Evolutionary conservation across 805 yeast genomes (phyloP), one percentile per base, ranked within the genome.

Genomic region (Grigorovia yakushimaensis): DNA sequence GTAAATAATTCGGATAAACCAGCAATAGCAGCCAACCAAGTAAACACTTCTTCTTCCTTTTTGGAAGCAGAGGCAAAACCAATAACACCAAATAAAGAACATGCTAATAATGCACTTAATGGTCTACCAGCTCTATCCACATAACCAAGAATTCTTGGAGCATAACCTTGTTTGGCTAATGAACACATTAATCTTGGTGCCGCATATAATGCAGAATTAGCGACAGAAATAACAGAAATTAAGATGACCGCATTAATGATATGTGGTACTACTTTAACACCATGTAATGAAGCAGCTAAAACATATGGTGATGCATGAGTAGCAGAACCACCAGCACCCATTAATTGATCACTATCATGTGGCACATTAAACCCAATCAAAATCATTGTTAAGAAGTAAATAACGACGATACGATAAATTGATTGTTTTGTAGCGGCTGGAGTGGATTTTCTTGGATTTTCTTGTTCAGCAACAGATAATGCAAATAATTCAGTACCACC

Each of bases 201-300:
- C 17, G 83, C 85, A 61, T 74, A 84, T 41, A 83, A 77, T 1
- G 89, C 78, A 24, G 88, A 78, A 69, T 83, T 84, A 56, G 88
- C 88, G 47, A 83, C 89, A 6, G 88, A 82, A 46, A 82, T 65
- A 21, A 84, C 86, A 6, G 89, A 81, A 47, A 83, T 65, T 67
- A 84, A 69, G 54, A 84, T 82, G 41, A 82, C 87, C 19, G 80
- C 86, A 60, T 84, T 84, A 70, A 84, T 81, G 52, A 84, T 77
- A 46, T 82, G 78, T 41, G 89, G 89, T 43, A 83, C 72, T 41
- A 78, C 84, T 45, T 68, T 69, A 52, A 83, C 78, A 53, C 82
- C 80, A 36, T 77, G 84, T 45, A 73, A 67, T 30, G 73, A 68
- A 49, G 83, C 77, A 38, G 89, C 88, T 63, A 84, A 74, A 54